Base-by-base conservation (phyloP, 768 basidiomycete genomes). In the Psilocybe subaeruginosa region DNA sequence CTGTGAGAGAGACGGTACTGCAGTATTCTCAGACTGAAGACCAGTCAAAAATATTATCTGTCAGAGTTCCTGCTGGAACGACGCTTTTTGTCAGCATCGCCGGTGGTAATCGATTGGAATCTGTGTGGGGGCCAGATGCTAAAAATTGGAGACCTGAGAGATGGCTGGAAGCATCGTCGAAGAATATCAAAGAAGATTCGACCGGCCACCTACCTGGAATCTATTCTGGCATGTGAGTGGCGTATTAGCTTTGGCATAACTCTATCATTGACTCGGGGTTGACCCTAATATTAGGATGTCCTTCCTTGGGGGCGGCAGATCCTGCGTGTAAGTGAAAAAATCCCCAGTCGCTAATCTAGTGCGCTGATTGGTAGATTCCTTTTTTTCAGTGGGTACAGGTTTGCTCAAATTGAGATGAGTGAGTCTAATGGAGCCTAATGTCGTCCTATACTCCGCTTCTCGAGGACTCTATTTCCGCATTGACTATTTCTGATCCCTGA, bases 341-440 rank as follows among this genome's bases (percentile, higher is more conserved):
- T 41, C 16, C 17, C 29, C 11, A 30, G 8, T 43, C 59, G 12
- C 33, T 51, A 7, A 23, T 52, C 23, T 4, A 27, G 39, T 48
- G 41, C 53, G 27, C 29, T 55, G 46, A 53, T 30, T 5, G 30
- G 37, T 14, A 43, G 41, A 16, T 47, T 58, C 29, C 27, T 14
- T n/a, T 46, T 57, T 47, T 48, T 3, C 50, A 80, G 79, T 23
- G 80, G 85, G 12, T 85, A 83, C 67, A 82, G 78, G 66, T 85
- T 85, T 63, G 82, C 85, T 4, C 76, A 82, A 68, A 72, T 83
- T 59, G 84, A 86, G 69, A 84, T 85, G 68, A 86, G 84, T 85
- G 66, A 63, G 82, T 61, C 63, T 49, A 3, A 45, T 19, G 23
- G 2, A 23, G 23, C 23, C 23, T 23, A 23, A 23, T 23, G 29